Evolutionary conservation across 2,329 filamentous ascomycete genomes (phyloP).

Genomic region (Venturia aucupariae): DNA sequence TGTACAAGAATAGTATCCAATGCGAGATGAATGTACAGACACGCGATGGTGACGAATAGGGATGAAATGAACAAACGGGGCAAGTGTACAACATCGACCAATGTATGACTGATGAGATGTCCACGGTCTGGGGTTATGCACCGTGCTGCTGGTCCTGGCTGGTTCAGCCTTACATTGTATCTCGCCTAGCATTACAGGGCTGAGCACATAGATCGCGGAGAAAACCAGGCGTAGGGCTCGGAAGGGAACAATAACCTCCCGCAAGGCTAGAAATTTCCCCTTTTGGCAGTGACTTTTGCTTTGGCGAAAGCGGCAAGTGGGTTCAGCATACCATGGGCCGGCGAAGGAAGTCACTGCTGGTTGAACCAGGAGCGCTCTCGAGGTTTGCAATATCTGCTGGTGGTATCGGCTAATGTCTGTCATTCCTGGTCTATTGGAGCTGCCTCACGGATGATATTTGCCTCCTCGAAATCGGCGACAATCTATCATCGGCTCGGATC

Average conservation of each 20-base stretch:
- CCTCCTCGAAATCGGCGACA: no score
- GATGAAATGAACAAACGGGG: not conserved
- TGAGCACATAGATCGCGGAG: not conserved
- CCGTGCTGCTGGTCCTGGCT: not conserved
- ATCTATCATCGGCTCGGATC: no score
- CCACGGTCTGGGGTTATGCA: not conserved
- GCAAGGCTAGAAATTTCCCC: not conserved
- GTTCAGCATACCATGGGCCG: not conserved
- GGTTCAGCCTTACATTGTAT: not conserved
- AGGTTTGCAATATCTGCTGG: no score
- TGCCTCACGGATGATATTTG: no score
- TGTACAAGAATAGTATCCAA: not conserved
- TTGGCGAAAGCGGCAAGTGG: not conserved
- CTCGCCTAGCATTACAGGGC: not conserved
- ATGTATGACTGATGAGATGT: not conserved
- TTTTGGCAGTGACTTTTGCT: not conserved
- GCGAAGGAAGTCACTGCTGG: no score
- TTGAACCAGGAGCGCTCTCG: no score
- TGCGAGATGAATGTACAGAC: no score
- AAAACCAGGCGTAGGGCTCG: not conserved
- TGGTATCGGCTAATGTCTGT: no score
- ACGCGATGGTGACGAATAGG: not conserved
- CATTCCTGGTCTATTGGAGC: no score
- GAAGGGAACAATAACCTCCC: not conserved
- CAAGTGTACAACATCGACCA: not conserved